These are phyloP conservation scores for Penicillium sp. DNA, from an alignment of 2,329 filamentous ascomycete genomes.

Conservation along the genomic window DNA sequence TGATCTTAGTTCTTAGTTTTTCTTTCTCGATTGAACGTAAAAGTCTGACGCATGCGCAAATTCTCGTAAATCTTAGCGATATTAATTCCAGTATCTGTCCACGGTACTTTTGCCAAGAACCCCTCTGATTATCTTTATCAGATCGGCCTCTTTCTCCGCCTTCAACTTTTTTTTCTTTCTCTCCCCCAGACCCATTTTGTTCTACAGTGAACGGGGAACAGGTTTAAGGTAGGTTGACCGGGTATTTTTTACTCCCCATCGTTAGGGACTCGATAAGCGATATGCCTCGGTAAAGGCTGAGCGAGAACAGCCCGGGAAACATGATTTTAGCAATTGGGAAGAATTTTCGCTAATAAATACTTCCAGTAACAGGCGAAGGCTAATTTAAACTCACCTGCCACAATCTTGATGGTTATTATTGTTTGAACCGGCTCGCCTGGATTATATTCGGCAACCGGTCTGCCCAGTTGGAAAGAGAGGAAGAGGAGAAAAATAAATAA, in stretches of 20 bases:
- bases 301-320: neutral
- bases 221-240: neutral
- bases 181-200: neutral
- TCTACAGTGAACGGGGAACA: neutral
- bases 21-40: neutral
- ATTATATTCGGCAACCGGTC: neutral
- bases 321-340: neutral
- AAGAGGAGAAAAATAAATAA: neutral
- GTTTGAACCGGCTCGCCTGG: neutral
- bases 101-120: neutral
- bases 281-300: neutral
- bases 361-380: neutral
- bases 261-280: neutral
- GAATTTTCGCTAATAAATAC: neutral
- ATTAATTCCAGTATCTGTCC: neutral
- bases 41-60: neutral
- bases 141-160: conserved; percentile 17
- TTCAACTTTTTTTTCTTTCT: conserved; percentile 4
- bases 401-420: neutral
- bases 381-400: neutral
- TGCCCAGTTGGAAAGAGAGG: neutral
- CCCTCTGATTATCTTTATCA: conserved; percentile 16
- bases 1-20: neutral
- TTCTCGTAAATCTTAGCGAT: too few species aligned
- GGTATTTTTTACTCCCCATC: neutral